A percentile compares a stretch with the other conserved stretches of the same genome.
Conservation (phyloP, 768 basidiomycete genomes). For the Chalciporus chontae region DNA sequence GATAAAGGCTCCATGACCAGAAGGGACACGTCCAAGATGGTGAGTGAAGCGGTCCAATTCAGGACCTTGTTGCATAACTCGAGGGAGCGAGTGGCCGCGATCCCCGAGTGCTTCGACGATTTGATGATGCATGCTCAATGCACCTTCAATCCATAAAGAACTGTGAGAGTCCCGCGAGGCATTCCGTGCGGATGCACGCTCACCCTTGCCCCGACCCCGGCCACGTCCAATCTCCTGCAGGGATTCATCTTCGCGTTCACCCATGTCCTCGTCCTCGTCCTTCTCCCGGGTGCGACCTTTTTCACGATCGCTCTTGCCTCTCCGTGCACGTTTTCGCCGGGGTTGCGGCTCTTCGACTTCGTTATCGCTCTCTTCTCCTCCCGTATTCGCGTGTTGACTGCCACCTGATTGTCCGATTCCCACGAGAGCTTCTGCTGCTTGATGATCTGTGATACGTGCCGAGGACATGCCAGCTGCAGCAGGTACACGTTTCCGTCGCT, state of each 20-base stretch:
- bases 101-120: conserved; percentile 34
- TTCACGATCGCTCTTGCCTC: conserved; percentile 34
- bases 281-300: conserved; percentile 35
- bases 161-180: conserved; percentile 34
- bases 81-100: conserved; percentile 32
- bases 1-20: conserved; percentile 34
- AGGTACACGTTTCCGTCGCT: conserved; percentile 94
- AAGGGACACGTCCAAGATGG: conserved; percentile 33
- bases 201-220: conserved; percentile 35
- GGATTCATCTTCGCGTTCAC: conserved; percentile 35
- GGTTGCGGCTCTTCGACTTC: conserved; percentile 45
- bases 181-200: conserved; percentile 34
- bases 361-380: conserved; percentile 41
- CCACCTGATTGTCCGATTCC: conserved; percentile 62
- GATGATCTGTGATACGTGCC: conserved; percentile 72
- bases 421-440: conserved; percentile 85
- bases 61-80: conserved; percentile 27
- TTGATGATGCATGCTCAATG: conserved; percentile 33
- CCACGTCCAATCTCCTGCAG: conserved; percentile 30
- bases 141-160: conserved; percentile 33
- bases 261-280: conserved; percentile 50
- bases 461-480: conserved; percentile 57
- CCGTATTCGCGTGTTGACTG: conserved; percentile 33
- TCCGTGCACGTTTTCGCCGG: conserved; percentile 55
- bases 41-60: conserved; percentile 33